Conservation (phyloP, 2,329 filamentous ascomycete genomes). For the Aureobasidium lini region DNA sequence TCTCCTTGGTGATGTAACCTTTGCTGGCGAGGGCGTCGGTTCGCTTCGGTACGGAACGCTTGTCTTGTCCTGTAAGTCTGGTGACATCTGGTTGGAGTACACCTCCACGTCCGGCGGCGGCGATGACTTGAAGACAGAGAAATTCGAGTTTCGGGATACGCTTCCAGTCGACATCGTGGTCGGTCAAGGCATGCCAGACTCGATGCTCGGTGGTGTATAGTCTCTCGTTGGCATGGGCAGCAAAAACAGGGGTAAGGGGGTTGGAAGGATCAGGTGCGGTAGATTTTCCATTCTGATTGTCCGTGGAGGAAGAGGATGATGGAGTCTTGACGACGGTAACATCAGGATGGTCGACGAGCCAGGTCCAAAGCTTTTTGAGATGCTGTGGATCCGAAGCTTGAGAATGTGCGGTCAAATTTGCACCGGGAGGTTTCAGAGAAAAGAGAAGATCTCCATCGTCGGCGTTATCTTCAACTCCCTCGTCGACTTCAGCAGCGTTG, state of each 20-base stretch:
- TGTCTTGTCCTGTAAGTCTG: conserved; percentile 53
- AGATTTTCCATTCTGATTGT: conserved; percentile 19
- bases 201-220: conserved; percentile 48
- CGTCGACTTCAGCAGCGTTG: conserved; percentile 6
- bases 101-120: conserved; percentile 45
- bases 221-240: conserved; percentile 21
- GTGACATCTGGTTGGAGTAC: conserved; percentile 52
- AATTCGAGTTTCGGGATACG: conserved; percentile 50
- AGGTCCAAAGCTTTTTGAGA: conserved; percentile 49
- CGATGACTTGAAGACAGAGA: conserved; percentile 51
- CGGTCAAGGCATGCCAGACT: conserved; percentile 53
- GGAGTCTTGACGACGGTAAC: conserved; percentile 42
- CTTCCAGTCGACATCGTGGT: conserved; percentile 50
- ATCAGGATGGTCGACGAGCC: conserved; percentile 50
- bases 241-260: conserved; percentile 5
- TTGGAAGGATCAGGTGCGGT: conserved; percentile 8
- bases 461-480: background rate
- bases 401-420: conserved; percentile 2
- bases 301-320: conserved; percentile 11
- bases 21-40: conserved; percentile 50
- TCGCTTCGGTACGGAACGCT: conserved; percentile 55
- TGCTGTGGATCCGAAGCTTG: conserved; percentile 42
- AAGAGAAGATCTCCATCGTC: conserved; percentile 22
- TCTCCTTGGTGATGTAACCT: conserved; percentile 54
- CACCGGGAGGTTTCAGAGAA: conserved; percentile 19